These are phyloP conservation scores for Sporormia fimetaria DNA, from an alignment of 495 filamentous ascomycete genomes.

Conservation along the genomic window DNA sequence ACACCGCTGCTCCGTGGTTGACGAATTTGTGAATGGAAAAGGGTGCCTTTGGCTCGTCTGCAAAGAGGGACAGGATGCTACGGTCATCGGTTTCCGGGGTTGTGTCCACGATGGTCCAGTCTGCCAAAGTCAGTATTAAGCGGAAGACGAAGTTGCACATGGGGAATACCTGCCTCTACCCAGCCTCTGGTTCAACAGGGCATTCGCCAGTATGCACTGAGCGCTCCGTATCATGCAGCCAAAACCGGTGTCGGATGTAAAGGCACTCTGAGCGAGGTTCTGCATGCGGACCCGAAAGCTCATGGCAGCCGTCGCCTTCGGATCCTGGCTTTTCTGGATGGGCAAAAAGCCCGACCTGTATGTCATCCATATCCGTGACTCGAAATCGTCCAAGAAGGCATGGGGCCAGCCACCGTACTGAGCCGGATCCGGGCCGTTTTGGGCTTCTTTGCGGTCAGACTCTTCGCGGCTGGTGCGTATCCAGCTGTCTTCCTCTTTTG, in stretches of 20 bases:
- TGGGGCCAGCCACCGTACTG: constrained; percentile 66
- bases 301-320: constrained; percentile 56
- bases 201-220: constrained; percentile 84
- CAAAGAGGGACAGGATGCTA: constrained; percentile 69
- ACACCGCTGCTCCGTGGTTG: constrained; percentile 70
- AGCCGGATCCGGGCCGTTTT: constrained; percentile 17
- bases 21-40: constrained; percentile 97
- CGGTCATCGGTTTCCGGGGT: constrained; percentile 47
- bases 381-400: constrained; percentile 82
- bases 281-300: constrained; percentile 80
- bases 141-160: constrained; percentile 2
- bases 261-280: constrained; percentile 66
- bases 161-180: constrained; percentile 56
- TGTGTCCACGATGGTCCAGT: constrained; percentile 61
- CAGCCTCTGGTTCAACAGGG: constrained; percentile 55
- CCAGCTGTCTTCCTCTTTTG: constrained; percentile 25
- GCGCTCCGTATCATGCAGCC: constrained; percentile 98
- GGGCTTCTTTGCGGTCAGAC: constrained; percentile 16
- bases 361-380: constrained; percentile 90
- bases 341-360: constrained; percentile 79
- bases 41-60: constrained; percentile 72
- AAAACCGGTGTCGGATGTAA: constrained; percentile 92
- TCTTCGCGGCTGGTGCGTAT: constrained; percentile 21
- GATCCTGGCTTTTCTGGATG: constrained; percentile 69
- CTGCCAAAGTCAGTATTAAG: constrained; percentile 35